Evolutionary conservation across 495 filamentous ascomycete species (phyloP), one percentile per base, ranked within the genome.

Genomic region (Penicillium maclennaniae): DNA sequence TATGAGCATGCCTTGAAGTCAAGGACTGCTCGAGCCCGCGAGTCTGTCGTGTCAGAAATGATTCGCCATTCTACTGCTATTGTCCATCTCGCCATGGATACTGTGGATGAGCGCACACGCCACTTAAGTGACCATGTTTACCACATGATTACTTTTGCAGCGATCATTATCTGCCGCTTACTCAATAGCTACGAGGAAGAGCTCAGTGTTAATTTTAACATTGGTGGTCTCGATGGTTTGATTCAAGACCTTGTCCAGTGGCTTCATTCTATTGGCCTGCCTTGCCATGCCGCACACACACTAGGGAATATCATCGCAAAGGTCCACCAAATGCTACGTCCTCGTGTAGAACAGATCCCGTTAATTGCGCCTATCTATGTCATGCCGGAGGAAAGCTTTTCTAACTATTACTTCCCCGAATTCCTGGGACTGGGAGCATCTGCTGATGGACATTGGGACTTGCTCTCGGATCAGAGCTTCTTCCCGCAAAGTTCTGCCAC

Each of bases 71-170:
- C 73, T 6, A 72, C 60, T 25, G 47, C 62, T 7, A 74, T 76
- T 19, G 59, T 78, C 7, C 61, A 67, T n/a, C 41, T 78, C n/a
- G 71, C 72, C 3, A 74, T 78, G 55, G 71, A 76, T n/a, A 74
- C 70, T 26, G 61, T 70, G 1, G 74, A 78, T 36, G 69, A 74
- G 14, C 69, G 72, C 0, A 78, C 72, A 1, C 67, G 69, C 14
- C 73, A 77, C 53, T 53, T 77, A 14, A 76, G 60, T 31, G 73
- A 78, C 48, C 74, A 76, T 16, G 73, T 76, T n/a, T 78, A 78
- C 51, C 73, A 78, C 55, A 75, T 76, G 63, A 72, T 76, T 28
- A 74, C 72, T 8, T 78, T 76, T 36, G 71, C 73, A 2, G 72
- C 73, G 6, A 68, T 78, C 17, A 64, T 68, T 4, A 62, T 76